These are phyloP conservation scores for Raffaelea deltoideospora DNA, from an alignment of 2,329 filamentous ascomycete species.

Conservation along the genomic window DNA sequence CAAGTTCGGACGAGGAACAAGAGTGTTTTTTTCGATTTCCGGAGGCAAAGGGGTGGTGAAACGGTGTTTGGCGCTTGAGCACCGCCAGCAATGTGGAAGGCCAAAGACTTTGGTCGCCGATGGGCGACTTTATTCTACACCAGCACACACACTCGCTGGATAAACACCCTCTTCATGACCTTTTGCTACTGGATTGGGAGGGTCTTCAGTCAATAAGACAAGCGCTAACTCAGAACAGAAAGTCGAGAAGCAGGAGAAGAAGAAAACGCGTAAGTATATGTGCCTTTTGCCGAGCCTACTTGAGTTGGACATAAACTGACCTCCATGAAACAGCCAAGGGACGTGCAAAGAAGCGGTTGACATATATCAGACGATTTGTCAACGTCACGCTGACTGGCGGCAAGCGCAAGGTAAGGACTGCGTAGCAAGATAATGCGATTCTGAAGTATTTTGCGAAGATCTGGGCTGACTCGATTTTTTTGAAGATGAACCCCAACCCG, in stretches of 20 bases:
- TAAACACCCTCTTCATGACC: too few relatives aligned
- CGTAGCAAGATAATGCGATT: neutral
- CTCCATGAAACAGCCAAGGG: slow-evolving; percentile 64
- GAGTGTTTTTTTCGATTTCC: neutral
- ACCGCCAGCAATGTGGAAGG: neutral
- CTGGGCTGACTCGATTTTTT: neutral
- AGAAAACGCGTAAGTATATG: slow-evolving; percentile 55
- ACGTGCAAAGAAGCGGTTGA: slow-evolving; percentile 90
- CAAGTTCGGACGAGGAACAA: too few relatives aligned
- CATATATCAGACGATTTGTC: slow-evolving; percentile 95
- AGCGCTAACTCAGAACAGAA: slow-evolving; percentile 5
- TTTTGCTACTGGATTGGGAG: too few relatives aligned
- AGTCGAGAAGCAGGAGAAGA: slow-evolving; percentile 76
- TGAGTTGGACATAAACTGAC: too few relatives aligned
- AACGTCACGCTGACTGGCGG: slow-evolving; percentile 86
- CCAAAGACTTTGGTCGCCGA: neutral
- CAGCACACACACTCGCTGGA: too few relatives aligned
- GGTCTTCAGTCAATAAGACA: neutral
- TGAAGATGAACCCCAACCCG: slow-evolving; percentile 13
- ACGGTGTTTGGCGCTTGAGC: neutral
- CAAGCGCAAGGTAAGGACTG: slow-evolving; percentile 76
- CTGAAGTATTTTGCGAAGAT: neutral
- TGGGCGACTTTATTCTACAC: too few relatives aligned
- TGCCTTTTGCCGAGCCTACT: too few relatives aligned
- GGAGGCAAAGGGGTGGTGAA: neutral